Percentiles rank a stretch among this genome's conserved stretches.
phyloP scores from a whole-genome alignment of 805 yeast species.

The Wickerhamomyces ciferrii region DNA sequence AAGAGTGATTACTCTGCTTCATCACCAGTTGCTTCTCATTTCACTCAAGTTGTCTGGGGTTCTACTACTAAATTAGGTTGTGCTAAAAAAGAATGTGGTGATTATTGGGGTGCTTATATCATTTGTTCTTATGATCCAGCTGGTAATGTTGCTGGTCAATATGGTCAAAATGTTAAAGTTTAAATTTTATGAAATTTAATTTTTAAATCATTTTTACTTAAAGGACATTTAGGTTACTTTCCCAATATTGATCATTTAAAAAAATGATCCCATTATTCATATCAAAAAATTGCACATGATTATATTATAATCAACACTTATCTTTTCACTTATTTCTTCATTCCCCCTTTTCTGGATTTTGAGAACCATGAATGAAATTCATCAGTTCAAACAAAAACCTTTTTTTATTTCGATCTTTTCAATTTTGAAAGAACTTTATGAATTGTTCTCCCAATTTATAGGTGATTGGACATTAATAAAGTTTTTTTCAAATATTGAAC shows the following conservation, averaged over 20 bases:
- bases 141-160: conserved; percentile 63
- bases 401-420: background rate
- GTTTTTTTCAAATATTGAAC: background rate
- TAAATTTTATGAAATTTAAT: background rate
- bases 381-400: no score
- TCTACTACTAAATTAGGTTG: conserved; percentile 63
- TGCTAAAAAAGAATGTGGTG: conserved; percentile 59
- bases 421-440: no score
- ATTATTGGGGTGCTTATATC: conserved; percentile 52
- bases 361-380: no score
- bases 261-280: background rate
- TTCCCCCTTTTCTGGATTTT: background rate
- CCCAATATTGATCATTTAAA: no score
- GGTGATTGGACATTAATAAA: background rate
- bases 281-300: no score
- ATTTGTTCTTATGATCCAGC: conserved; percentile 73
- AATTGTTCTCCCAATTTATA: background rate
- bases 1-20: conserved; percentile 47
- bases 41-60: conserved; percentile 77
- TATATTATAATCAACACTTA: background rate
- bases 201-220: conserved; percentile 2
- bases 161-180: conserved; percentile 27
- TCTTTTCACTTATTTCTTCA: background rate
- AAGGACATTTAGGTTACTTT: no score
- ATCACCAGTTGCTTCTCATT: conserved; percentile 66